phyloP scores from a whole-genome alignment of 768 basidiomycete genomes.

The Chalciporus pseudorubinellus region DNA sequence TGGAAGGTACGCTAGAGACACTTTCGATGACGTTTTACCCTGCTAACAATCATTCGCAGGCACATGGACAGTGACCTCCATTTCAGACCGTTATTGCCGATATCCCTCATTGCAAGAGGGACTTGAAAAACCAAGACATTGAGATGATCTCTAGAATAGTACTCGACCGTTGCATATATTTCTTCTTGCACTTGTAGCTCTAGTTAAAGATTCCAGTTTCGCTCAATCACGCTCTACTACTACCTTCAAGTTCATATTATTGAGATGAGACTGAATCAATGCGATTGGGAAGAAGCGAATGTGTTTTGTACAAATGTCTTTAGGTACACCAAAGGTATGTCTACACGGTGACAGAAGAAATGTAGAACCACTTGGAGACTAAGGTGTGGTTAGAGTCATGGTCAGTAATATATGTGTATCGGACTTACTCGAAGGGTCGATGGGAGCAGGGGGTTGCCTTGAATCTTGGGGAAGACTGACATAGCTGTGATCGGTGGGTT shows the following conservation, averaged over 20 bases:
- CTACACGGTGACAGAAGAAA: constrained; percentile 82
- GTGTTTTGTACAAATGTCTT: not conserved
- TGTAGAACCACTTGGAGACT: constrained; percentile 96
- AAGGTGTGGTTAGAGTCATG: constrained; percentile 10
- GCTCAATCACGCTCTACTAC: not conserved
- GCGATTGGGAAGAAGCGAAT: constrained; percentile 3
- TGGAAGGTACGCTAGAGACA: constrained; percentile 68
- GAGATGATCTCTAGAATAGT: constrained; percentile 5
- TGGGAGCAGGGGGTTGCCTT: constrained; percentile 78
- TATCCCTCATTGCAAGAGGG: constrained; percentile 72
- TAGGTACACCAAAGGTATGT: not conserved
- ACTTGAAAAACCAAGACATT: constrained; percentile 35
- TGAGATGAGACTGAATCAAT: not conserved
- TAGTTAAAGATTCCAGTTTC: constrained; percentile 10
- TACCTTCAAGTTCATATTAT: constrained; percentile 1
- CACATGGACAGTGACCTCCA: constrained; percentile 90
- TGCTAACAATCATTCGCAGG: constrained; percentile 42
- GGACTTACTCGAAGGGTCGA: constrained; percentile 83
- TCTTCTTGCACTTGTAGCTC: constrained; percentile 26
- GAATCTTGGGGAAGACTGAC: constrained; percentile 71
- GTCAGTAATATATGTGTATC: not conserved
- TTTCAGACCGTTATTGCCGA: constrained; percentile 86
- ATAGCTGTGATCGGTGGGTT: constrained; percentile 62
- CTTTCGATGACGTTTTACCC: not conserved
- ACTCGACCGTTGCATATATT: constrained; percentile 15